Evolutionary conservation across 148 eudicot genomes (phyloP).

Genomic region (Oxyria digyna): DNA sequence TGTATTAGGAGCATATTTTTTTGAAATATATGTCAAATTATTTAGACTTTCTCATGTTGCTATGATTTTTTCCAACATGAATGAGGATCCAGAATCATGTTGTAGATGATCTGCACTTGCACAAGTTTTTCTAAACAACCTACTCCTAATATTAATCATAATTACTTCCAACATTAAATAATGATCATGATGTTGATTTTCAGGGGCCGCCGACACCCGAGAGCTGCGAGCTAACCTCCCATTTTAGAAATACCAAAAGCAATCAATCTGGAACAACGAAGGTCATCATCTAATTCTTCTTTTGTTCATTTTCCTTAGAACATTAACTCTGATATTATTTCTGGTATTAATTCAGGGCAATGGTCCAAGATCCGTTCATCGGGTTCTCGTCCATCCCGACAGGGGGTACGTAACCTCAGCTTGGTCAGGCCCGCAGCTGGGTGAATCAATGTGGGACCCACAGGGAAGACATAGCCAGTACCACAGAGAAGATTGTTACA

Average conservation of each 20-base stretch:
- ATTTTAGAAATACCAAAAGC: conserved; percentile 26
- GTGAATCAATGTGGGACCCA: conserved; percentile 20
- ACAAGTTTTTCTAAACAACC: neutral
- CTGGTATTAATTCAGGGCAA: conserved; percentile 31
- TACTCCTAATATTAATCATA: neutral
- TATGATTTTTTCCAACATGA: neutral
- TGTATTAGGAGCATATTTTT: neutral
- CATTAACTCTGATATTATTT: neutral
- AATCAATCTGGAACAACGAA: conserved; percentile 29
- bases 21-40: neutral
- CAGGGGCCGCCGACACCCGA: conserved; percentile 89
- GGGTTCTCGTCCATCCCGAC: conserved; percentile 18
- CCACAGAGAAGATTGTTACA: neutral
- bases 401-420: conserved; percentile 18
- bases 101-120: neutral
- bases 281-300: conserved; percentile 17
- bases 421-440: conserved; percentile 28
- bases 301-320: neutral
- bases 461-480: conserved; percentile 10
- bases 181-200: neutral
- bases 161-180: no score
- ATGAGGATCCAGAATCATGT: no score
- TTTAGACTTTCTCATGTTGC: neutral
- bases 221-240: conserved; percentile 44
- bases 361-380: conserved; percentile 30